Conservation (phyloP, 2,329 filamentous ascomycete genomes). For the Hypomyces perniciosus region DNA sequence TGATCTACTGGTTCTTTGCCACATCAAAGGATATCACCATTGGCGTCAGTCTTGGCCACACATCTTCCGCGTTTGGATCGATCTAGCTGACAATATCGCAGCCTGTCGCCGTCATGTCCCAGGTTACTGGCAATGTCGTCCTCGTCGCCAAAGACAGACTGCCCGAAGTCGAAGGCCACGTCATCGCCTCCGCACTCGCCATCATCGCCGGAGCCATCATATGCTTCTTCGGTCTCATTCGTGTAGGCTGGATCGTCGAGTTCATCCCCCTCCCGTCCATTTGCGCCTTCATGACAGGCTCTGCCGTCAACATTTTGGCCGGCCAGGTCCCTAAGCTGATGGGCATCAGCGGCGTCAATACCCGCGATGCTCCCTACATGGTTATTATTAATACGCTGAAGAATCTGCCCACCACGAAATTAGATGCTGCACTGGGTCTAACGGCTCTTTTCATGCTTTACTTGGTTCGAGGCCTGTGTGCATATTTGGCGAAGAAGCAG, state of each 20-base stretch:
- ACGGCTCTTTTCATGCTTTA: slow-evolving; percentile 65
- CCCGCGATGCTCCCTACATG: slow-evolving; percentile 40
- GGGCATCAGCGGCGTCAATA: slow-evolving; percentile 45
- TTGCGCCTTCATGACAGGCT: slow-evolving; percentile 50
- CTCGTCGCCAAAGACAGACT: slow-evolving; percentile 30
- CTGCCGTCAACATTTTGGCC: slow-evolving; percentile 43
- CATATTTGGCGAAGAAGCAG: slow-evolving; percentile 57
- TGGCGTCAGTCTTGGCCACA: slow-evolving; percentile 49
- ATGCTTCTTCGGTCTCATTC: slow-evolving; percentile 42
- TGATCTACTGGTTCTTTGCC: slow-evolving; percentile 96
- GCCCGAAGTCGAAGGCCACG: slow-evolving; percentile 35
- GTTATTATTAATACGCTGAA: slow-evolving; percentile 48
- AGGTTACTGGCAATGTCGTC: slow-evolving; percentile 45
- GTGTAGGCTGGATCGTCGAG: slow-evolving; percentile 49
- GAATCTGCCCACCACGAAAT: slow-evolving; percentile 39
- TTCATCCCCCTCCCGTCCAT: slow-evolving; percentile 48
- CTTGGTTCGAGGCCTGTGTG: slow-evolving; percentile 56
- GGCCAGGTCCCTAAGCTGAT: slow-evolving; percentile 47
- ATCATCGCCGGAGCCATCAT: slow-evolving; percentile 44
- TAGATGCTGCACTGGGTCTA: slow-evolving; percentile 71
- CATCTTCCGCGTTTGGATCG: not conserved
- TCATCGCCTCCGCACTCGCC: slow-evolving; percentile 43
- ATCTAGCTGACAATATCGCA: slow-evolving; percentile 18
- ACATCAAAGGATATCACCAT: slow-evolving; percentile 91
- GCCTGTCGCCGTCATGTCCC: slow-evolving; percentile 52